phyloP scores from a whole-genome alignment of 495 filamentous ascomycete species.

The Aspergillus ostianus region DNA sequence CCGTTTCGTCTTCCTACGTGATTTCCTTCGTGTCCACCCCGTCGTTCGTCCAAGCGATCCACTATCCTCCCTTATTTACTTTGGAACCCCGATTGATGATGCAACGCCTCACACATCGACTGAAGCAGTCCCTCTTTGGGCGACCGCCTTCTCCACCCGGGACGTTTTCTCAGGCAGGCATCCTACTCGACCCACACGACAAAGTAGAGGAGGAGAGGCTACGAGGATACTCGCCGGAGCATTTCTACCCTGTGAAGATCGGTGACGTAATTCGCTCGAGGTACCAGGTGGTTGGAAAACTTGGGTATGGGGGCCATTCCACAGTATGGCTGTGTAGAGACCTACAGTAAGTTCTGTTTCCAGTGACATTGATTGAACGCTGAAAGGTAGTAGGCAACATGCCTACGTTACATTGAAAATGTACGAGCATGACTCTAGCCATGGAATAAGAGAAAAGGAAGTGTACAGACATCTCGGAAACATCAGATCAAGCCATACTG shows the following conservation, averaged over 20 bases:
- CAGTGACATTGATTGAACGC: neutral
- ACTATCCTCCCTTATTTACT: no score
- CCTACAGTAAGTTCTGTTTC: constrained; percentile 31
- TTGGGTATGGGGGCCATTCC: constrained; percentile 50
- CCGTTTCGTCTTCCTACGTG: no score
- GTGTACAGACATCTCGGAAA: constrained; percentile 18
- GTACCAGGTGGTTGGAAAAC: constrained; percentile 54
- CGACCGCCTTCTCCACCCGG: constrained; percentile 8
- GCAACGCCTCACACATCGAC: constrained; percentile 7
- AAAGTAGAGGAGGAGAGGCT: constrained; percentile 27
- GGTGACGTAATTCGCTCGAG: constrained; percentile 46
- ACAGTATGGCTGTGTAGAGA: constrained; percentile 55
- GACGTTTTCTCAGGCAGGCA: constrained; percentile 5
- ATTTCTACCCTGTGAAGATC: constrained; percentile 51
- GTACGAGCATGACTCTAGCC: constrained; percentile 15
- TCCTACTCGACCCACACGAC: constrained; percentile 13
- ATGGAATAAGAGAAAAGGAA: constrained; percentile 17
- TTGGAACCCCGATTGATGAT: no score
- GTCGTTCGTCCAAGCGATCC: no score
- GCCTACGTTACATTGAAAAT: constrained; percentile 23
- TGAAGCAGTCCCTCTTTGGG: constrained; percentile 1
- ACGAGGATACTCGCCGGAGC: constrained; percentile 29
- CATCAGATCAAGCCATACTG: constrained; percentile 15
- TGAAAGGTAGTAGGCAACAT: constrained; percentile 16
- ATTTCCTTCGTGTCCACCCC: no score